phyloP scores from a whole-genome alignment of 2,329 filamentous ascomycete species.

The Fusarium odoratissimum region DNA sequence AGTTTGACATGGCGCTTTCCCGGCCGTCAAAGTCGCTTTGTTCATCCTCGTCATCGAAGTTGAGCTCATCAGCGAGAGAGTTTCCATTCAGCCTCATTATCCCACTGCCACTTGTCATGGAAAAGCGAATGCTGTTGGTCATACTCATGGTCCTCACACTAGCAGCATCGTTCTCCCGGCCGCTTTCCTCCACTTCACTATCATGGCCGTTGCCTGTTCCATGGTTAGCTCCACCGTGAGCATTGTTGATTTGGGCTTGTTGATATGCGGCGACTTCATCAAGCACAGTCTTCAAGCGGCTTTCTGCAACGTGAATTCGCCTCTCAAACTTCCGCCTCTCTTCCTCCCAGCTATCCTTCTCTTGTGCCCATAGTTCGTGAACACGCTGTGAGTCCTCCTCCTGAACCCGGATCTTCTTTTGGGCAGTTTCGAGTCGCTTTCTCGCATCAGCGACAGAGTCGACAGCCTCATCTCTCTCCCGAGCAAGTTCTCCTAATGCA shows the following conservation, averaged over 20 bases:
- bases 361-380: slow-evolving; percentile 83
- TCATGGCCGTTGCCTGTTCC: slow-evolving; percentile 56
- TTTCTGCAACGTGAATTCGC: slow-evolving; percentile 90
- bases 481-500: slow-evolving; percentile 83
- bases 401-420: slow-evolving; percentile 81
- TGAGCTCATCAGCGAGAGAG: slow-evolving; percentile 90
- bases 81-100: slow-evolving; percentile 71
- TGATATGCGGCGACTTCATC: slow-evolving; percentile 85
- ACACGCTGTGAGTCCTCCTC: slow-evolving; percentile 86
- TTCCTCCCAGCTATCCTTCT: slow-evolving; percentile 86
- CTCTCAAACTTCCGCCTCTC: slow-evolving; percentile 86
- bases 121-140: slow-evolving; percentile 79
- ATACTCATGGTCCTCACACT: slow-evolving; percentile 80
- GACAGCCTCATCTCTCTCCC: slow-evolving; percentile 86
- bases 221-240: slow-evolving; percentile 44
- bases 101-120: slow-evolving; percentile 70
- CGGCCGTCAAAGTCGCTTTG: slow-evolving; percentile 78
- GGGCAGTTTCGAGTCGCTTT: slow-evolving; percentile 79
- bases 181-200: slow-evolving; percentile 70
- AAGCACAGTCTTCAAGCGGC: slow-evolving; percentile 82
- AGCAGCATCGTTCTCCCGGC: slow-evolving; percentile 75
- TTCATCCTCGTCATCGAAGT: slow-evolving; percentile 84
- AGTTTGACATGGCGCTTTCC: slow-evolving; percentile 68
- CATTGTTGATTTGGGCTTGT: slow-evolving; percentile 60
- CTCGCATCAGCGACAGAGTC: slow-evolving; percentile 78